These are phyloP conservation scores for Aquilaria sinensis DNA, from an alignment of 345 rosid species.

Conservation along the genomic window DNA sequence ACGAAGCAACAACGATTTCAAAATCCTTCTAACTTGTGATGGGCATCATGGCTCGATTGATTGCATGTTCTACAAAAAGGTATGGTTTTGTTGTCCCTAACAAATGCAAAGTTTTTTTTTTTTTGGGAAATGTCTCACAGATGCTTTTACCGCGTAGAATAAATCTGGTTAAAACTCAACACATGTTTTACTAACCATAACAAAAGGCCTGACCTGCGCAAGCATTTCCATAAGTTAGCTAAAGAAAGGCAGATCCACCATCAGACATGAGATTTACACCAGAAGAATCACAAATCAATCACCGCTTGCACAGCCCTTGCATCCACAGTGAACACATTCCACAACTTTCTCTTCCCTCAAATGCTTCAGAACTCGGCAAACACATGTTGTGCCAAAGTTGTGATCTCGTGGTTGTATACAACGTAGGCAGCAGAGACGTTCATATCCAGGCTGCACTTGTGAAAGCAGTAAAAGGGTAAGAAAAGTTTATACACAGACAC, in stretches of 20 bases:
- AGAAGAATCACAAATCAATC: slow-evolving; percentile 24
- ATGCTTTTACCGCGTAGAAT: not conserved
- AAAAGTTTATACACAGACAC: not conserved
- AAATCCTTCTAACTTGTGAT: no score
- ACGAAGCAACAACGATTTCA: no score
- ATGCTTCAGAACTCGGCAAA: slow-evolving; percentile 74
- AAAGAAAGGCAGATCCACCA: not conserved
- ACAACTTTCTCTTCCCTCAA: slow-evolving; percentile 80
- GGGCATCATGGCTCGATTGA: no score
- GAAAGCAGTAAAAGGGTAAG: not conserved
- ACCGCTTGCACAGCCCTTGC: slow-evolving; percentile 77
- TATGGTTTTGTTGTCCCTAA: no score
- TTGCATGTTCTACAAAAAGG: no score
- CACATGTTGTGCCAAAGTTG: slow-evolving; percentile 79
- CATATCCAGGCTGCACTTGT: slow-evolving; percentile 68
- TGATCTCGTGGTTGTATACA: slow-evolving; percentile 90
- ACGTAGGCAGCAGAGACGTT: slow-evolving; percentile 72
- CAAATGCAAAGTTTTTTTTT: no score
- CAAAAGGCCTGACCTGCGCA: no score
- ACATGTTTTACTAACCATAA: no score
- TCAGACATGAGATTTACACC: no score
- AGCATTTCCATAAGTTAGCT: not conserved
- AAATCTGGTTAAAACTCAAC: no score
- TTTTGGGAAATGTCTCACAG: no score
- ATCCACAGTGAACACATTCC: slow-evolving; percentile 85